phyloP scores from a whole-genome alignment of 257 asterid species.

The Plantago ovata region DNA sequence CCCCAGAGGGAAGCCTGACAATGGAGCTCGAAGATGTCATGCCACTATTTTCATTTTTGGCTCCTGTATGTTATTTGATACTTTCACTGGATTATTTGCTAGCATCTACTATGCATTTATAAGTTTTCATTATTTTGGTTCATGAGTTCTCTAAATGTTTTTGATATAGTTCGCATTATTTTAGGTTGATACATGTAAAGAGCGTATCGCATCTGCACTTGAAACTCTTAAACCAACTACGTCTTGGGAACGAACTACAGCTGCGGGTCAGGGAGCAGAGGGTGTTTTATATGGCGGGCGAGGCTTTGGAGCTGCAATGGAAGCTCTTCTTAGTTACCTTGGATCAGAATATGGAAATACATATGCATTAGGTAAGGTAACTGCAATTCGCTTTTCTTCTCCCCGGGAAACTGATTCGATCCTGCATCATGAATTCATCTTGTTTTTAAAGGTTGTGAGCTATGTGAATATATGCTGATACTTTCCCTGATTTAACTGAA shows the following conservation, averaged over 20 bases:
- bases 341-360: slow-evolving; percentile 98
- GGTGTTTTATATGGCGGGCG: slow-evolving; percentile 94
- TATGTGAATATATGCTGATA: slow-evolving; percentile 25
- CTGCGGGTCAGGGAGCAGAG: slow-evolving; percentile 87
- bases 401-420: no score
- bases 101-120: slow-evolving; percentile 13
- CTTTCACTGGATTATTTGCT: slow-evolving; percentile 13
- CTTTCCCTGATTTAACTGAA: slow-evolving; percentile 28
- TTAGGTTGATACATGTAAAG: slow-evolving; percentile 95
- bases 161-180: slow-evolving; percentile 19
- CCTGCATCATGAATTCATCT: background rate
- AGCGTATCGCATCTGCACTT: slow-evolving; percentile 77
- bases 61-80: slow-evolving; percentile 63
- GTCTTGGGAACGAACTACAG: slow-evolving; percentile 90
- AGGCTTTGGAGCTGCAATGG: slow-evolving; percentile 97
- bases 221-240: slow-evolving; percentile 86
- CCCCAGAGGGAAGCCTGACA: slow-evolving; percentile 65
- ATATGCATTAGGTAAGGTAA: slow-evolving; percentile 70
- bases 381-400: background rate
- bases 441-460: slow-evolving; percentile 20
- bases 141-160: slow-evolving; percentile 4
- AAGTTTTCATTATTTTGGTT: background rate
- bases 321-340: slow-evolving; percentile 79
- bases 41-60: slow-evolving; percentile 93
- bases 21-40: slow-evolving; percentile 94